Percentiles rank a stretch among this genome's conserved stretches.
phyloP scores from a whole-genome alignment of 2,329 filamentous ascomycete species.

The Fusarium sp. region DNA sequence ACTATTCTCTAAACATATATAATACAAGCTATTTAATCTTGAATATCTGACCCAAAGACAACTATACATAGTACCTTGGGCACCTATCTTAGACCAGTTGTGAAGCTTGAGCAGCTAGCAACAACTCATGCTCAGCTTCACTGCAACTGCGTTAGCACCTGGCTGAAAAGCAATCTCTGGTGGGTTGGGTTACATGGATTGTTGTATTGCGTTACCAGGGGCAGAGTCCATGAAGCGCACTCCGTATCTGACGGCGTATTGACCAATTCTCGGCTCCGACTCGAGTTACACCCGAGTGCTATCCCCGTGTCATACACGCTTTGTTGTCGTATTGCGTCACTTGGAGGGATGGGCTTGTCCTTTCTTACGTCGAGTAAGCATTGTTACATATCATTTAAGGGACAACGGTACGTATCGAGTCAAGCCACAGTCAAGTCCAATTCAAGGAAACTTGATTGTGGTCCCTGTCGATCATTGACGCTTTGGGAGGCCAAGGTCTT shows the following conservation, averaged over 20 bases:
- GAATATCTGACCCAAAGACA: neutral
- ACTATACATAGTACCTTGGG: too few species aligned
- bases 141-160: neutral
- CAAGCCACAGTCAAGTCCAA: constrained; percentile 10
- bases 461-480: constrained; percentile 21
- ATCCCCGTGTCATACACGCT: constrained; percentile 1
- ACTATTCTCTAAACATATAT: neutral
- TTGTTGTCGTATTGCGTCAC: constrained; percentile 4
- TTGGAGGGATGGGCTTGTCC: neutral
- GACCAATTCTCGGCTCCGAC: constrained; percentile 7
- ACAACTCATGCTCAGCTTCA: neutral
- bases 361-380: neutral
- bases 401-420: neutral
- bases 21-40: neutral
- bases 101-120: neutral
- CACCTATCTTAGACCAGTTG: neutral
- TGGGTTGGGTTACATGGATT: neutral
- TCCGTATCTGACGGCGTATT: neutral
- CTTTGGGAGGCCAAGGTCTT: neutral
- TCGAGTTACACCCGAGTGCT: neutral
- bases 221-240: neutral
- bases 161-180: neutral
- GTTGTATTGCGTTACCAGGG: neutral
- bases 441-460: constrained; percentile 12
- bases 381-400: neutral